phyloP scores from a whole-genome alignment of 345 rosid genomes.

The Ceriops tagal region DNA sequence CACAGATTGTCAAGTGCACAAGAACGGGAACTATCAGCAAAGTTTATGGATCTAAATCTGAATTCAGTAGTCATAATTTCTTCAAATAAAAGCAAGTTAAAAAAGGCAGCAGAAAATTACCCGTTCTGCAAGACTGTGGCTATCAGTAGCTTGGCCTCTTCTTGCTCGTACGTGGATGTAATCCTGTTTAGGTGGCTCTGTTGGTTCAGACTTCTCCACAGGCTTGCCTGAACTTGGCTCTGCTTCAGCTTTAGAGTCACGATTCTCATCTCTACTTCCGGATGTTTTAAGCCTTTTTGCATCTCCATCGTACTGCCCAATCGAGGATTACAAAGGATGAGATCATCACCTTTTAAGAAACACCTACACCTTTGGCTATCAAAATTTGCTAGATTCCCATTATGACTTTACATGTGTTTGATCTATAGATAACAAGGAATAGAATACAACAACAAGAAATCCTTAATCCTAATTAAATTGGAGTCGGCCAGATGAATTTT shows the following conservation, averaged over 20 bases:
- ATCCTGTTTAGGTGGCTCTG: slow-evolving; percentile 69
- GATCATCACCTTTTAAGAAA: not conserved
- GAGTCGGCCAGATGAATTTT: too few relatives aligned
- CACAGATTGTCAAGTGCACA: not conserved
- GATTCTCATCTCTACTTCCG: slow-evolving; percentile 48
- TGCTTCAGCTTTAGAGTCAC: slow-evolving; percentile 43
- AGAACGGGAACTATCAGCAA: not conserved
- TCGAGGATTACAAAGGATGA: slow-evolving; percentile 15
- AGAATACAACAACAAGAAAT: too few relatives aligned
- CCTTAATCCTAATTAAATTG: too few relatives aligned
- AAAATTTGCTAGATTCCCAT: too few relatives aligned
- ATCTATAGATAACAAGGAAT: too few relatives aligned
- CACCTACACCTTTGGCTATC: too few relatives aligned
- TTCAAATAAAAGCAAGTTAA: slow-evolving; percentile 2
- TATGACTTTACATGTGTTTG: too few relatives aligned
- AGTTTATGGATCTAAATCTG: not conserved
- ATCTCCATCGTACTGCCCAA: slow-evolving; percentile 45
- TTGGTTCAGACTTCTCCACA: slow-evolving; percentile 46
- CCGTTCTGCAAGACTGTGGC: slow-evolving; percentile 95
- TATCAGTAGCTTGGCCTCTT: slow-evolving; percentile 95
- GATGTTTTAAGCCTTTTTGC: slow-evolving; percentile 57
- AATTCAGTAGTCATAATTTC: not conserved
- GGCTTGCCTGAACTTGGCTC: slow-evolving; percentile 50
- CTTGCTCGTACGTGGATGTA: slow-evolving; percentile 93
- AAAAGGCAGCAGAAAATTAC: slow-evolving; percentile 41